Percentiles rank a stretch among this genome's conserved stretches.
These are phyloP conservation scores for Penicillium paneum DNA, from an alignment of 2,329 filamentous ascomycete species.

Conservation along the genomic window DNA sequence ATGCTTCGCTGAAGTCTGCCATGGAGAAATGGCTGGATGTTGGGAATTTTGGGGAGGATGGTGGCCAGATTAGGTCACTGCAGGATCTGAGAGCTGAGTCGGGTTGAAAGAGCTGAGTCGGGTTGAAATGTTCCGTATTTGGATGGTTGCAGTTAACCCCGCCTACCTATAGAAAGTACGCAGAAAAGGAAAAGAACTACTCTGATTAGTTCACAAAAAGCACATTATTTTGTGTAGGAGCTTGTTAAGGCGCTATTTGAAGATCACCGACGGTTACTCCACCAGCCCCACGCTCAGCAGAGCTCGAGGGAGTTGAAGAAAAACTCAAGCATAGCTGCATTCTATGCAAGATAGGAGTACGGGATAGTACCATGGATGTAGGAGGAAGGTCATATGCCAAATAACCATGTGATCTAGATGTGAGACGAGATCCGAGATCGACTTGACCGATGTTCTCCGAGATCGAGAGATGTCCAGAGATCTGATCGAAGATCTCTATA, in stretches of 20 bases:
- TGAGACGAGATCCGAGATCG: background rate
- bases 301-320: background rate
- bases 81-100: conserved; percentile 30
- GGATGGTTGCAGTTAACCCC: background rate
- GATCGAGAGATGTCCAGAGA: background rate
- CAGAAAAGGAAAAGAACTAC: no score
- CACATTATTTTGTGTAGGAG: background rate
- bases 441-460: conserved; percentile 5
- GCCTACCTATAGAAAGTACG: background rate
- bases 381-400: background rate
- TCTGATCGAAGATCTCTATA: background rate
- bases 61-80: conserved; percentile 51
- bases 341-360: background rate
- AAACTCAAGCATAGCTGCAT: background rate
- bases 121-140: background rate
- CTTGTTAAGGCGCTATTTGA: background rate
- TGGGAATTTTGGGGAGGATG: conserved; percentile 56
- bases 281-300: background rate
- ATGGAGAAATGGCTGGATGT: conserved; percentile 56
- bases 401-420: background rate
- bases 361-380: background rate
- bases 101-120: background rate
- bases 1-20: conserved; percentile 52
- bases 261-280: background rate
- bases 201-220: background rate